Evolutionary conservation across 768 basidiomycete genomes (phyloP).

Genomic region (Mycena haematopus): DNA sequence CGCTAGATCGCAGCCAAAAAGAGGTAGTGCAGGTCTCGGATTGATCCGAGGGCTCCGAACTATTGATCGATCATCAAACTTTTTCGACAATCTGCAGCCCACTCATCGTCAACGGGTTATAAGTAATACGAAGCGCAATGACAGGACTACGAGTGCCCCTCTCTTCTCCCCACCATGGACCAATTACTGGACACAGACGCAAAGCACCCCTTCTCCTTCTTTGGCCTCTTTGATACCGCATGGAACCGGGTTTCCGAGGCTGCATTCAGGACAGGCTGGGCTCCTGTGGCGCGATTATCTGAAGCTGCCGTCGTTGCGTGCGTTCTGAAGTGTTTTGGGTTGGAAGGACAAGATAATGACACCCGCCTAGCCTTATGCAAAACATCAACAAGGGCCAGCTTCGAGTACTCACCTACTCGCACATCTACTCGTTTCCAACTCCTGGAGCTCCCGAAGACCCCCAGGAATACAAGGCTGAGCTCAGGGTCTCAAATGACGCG

Average conservation of each 20-base stretch:
- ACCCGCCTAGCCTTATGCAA: conserved; percentile 45
- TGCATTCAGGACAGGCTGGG: conserved; percentile 51
- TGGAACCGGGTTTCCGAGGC: conserved; percentile 50
- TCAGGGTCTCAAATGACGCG: conserved; percentile 55
- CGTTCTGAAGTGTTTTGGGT: conserved; percentile 31
- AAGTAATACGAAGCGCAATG: not conserved
- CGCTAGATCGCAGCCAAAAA: no score
- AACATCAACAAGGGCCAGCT: conserved; percentile 57
- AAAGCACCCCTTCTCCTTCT: conserved; percentile 52
- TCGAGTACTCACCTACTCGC: conserved; percentile 49
- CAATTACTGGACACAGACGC: conserved; percentile 48
- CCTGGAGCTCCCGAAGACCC: conserved; percentile 31
- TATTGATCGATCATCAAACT: not conserved
- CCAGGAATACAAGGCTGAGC: conserved; percentile 44
- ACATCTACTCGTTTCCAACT: conserved; percentile 53
- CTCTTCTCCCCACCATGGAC: conserved; percentile 39
- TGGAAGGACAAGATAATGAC: not conserved
- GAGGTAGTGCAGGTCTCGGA: no score
- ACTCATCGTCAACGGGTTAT: not conserved
- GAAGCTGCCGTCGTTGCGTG: conserved; percentile 56
- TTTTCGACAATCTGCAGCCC: not conserved
- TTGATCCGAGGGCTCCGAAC: not conserved
- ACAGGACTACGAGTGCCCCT: not conserved
- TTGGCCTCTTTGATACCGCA: conserved; percentile 46
- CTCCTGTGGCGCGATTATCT: conserved; percentile 48